A percentile compares a stretch with the other conserved stretches of the same genome.
Evolutionary conservation across 495 filamentous ascomycete genomes (phyloP).

Genomic region (Penicilliopsis zonata): DNA sequence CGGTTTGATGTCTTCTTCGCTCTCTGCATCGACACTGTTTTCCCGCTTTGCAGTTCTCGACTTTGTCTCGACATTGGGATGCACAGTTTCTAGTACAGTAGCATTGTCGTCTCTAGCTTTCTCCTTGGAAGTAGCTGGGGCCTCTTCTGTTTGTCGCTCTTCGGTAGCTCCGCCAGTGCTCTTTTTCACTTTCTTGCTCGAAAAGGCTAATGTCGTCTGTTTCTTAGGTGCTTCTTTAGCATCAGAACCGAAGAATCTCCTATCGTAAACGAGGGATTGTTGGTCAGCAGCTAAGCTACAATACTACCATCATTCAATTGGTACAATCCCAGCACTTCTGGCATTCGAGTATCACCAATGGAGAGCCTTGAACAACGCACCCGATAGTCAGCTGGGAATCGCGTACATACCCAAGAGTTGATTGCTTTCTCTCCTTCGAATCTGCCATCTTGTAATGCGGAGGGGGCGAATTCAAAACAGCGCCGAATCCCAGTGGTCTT

Average conservation of each 20-base stretch:
- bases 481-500: too few species aligned
- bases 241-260: slow-evolving; percentile 34
- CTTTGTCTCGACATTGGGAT: slow-evolving; percentile 14
- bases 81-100: slow-evolving; percentile 8
- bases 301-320: not conserved
- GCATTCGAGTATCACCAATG: not conserved
- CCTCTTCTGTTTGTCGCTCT: slow-evolving; percentile 8
- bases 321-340: not conserved
- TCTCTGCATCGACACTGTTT: slow-evolving; percentile 21
- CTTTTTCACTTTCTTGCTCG: slow-evolving; percentile 21
- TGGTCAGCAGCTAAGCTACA: not conserved
- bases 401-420: slow-evolving; percentile 87
- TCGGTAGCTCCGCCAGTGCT: slow-evolving; percentile 4
- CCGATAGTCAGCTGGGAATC: slow-evolving; percentile 68
- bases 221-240: slow-evolving; percentile 39
- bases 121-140: slow-evolving; percentile 5
- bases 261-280: slow-evolving; percentile 5
- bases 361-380: slow-evolving; percentile 41
- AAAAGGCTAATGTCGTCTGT: slow-evolving; percentile 66
- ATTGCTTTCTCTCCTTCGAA: slow-evolving; percentile 51
- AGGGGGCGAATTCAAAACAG: too few species aligned
- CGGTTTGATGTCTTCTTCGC: slow-evolving; percentile 39
- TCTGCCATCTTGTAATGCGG: slow-evolving; percentile 23
- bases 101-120: slow-evolving; percentile 24
- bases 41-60: slow-evolving; percentile 29